phyloP scores from a whole-genome alignment of 208 protist genomes.

The Leishmania guyanensis region DNA sequence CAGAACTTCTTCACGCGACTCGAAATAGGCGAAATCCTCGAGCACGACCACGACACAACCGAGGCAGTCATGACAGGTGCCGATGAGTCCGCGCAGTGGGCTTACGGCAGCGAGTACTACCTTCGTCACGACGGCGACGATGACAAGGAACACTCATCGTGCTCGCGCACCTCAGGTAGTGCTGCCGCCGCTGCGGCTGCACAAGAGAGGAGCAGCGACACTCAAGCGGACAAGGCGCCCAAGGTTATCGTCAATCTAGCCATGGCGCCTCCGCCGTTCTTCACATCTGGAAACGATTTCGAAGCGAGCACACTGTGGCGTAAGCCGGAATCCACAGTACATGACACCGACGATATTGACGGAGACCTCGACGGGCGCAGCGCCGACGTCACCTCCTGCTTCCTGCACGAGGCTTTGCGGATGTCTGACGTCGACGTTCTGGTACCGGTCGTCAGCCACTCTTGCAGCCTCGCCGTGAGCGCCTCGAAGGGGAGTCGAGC shows the following conservation, averaged over 20 bases:
- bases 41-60: conserved; percentile 51
- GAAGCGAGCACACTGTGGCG: conserved; percentile 13
- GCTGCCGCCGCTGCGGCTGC: not conserved
- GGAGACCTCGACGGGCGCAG: conserved; percentile 6
- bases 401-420: conserved; percentile 22
- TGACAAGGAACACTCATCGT: conserved; percentile 1
- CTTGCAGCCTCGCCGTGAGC: conserved; percentile 48
- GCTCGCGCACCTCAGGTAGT: not conserved
- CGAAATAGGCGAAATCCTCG: conserved; percentile 43
- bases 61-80: conserved; percentile 52
- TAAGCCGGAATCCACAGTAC: not conserved
- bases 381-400: not conserved
- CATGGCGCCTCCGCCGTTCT: conserved; percentile 62
- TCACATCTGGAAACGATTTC: conserved; percentile 71
- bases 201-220: not conserved
- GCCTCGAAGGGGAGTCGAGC: conserved; percentile 63
- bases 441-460: conserved; percentile 61
- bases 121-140: conserved; percentile 43
- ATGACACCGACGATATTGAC: conserved; percentile 11
- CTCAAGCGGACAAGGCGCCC: conserved; percentile 5
- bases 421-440: conserved; percentile 68
- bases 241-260: conserved; percentile 33
- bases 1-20: conserved; percentile 29
- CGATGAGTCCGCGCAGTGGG: conserved; percentile 52
- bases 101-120: conserved; percentile 75